Evolutionary conservation across 805 yeast genomes (phyloP).

Genomic region (Pichia phayaonensis): DNA sequence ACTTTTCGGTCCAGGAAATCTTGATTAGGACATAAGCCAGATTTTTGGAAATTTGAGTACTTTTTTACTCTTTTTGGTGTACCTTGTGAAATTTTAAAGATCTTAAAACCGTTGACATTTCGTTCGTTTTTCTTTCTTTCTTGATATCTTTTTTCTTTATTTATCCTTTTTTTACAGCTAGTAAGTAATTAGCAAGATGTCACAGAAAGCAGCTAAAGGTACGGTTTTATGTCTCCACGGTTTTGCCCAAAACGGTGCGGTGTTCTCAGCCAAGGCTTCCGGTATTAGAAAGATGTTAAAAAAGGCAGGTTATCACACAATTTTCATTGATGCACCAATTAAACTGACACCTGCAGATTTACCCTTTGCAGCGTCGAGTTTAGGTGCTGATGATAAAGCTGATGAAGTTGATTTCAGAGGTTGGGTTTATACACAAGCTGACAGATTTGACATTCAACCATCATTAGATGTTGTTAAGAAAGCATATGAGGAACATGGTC

Average conservation of each 20-base stretch:
- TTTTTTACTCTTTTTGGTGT: background rate
- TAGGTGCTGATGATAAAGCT: constrained; percentile 38
- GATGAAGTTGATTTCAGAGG: constrained; percentile 35
- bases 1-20: no score
- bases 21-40: background rate
- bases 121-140: background rate
- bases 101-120: background rate
- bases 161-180: background rate
- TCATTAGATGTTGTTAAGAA: constrained; percentile 43
- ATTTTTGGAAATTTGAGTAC: background rate
- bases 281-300: constrained; percentile 76
- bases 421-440: constrained; percentile 61
- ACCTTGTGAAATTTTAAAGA: background rate
- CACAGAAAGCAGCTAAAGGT: constrained; percentile 23
- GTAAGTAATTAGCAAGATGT: constrained; percentile 9
- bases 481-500: constrained; percentile 55
- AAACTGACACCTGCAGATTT: constrained; percentile 59
- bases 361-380: constrained; percentile 51
- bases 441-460: constrained; percentile 27
- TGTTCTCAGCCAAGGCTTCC: constrained; percentile 82
- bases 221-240: constrained; percentile 87
- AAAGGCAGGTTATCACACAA: constrained; percentile 55
- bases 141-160: background rate
- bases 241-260: constrained; percentile 73
- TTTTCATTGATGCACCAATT: constrained; percentile 75